A percentile compares a stretch with the other conserved stretches of the same genome.
phyloP scores from a whole-genome alignment of 331 rosid genomes.

The Acacia concinna region DNA sequence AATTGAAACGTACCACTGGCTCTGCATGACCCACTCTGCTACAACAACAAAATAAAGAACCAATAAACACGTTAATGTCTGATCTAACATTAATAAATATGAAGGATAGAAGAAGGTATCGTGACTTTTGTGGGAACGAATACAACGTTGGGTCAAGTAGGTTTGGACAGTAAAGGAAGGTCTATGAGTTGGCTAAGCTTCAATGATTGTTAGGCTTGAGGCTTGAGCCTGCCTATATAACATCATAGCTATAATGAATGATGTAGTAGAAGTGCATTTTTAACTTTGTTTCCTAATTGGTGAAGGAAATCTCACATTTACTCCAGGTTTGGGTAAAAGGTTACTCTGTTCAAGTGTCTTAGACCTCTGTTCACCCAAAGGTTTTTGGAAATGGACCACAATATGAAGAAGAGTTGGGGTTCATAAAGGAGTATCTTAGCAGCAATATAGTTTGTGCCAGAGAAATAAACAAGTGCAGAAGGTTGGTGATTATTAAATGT shows the following conservation, averaged over 20 bases:
- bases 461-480: neutral
- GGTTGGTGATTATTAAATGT: neutral
- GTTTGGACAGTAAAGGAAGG: slow-evolving; percentile 2
- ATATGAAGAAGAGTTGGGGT: neutral
- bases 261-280: slow-evolving; percentile 1
- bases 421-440: neutral
- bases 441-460: neutral
- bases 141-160: neutral
- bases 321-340: neutral
- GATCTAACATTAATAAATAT: slow-evolving; percentile 8
- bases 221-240: neutral
- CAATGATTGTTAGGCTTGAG: slow-evolving; percentile 5
- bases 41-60: slow-evolving; percentile 13
- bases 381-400: slow-evolving; percentile 3
- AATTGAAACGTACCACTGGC: slow-evolving; percentile 1
- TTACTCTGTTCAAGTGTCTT: neutral
- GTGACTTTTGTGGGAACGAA: neutral
- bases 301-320: neutral
- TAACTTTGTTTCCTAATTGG: neutral
- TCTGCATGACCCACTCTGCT: neutral
- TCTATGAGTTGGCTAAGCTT: slow-evolving; percentile 14
- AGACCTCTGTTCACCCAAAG: neutral
- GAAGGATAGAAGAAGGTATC: neutral
- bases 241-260: neutral
- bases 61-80: neutral